A percentile compares a stretch with the other conserved stretches of the same genome.
Conservation (phyloP, 192 early-diverging fungal genomes). For the Jimgerdemannia flammicorona region DNA sequence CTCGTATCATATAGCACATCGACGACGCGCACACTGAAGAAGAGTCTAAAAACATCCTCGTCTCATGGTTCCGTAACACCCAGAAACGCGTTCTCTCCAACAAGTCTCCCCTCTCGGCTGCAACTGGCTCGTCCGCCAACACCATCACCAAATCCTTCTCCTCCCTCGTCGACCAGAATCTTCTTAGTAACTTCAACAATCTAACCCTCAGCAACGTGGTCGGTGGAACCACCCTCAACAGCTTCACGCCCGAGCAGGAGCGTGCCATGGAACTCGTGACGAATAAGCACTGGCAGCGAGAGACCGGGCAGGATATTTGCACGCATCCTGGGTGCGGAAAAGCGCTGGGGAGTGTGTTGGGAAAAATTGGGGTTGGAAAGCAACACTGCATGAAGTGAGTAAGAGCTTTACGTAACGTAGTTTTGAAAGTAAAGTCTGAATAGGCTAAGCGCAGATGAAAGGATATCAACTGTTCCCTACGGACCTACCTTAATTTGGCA, state of each 20-base stretch:
- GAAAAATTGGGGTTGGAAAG: constrained; percentile 39
- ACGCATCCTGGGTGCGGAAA: constrained; percentile 41
- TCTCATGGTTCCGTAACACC: constrained; percentile 47
- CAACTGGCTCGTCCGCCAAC: background rate
- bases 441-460: no score
- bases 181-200: constrained; percentile 42
- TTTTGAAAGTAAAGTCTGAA: constrained; percentile 17
- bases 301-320: constrained; percentile 44
- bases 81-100: constrained; percentile 44
- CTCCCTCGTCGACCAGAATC: constrained; percentile 24
- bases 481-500: background rate
- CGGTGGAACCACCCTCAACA: constrained; percentile 17
- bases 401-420: constrained; percentile 5
- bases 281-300: constrained; percentile 50
- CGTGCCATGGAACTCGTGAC: constrained; percentile 39
- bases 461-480: no score
- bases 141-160: constrained; percentile 20
- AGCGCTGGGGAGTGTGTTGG: constrained; percentile 37
- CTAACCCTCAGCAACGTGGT: constrained; percentile 29
- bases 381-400: constrained; percentile 52
- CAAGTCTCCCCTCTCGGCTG: constrained; percentile 16
- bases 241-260: constrained; percentile 36
- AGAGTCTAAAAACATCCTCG: constrained; percentile 44
- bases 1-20: background rate
- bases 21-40: constrained; percentile 24